Evolutionary conservation across 305 asterid genomes (phyloP), one percentile per base, ranked within the genome.

Genomic region (Fraxinus sp.): DNA sequence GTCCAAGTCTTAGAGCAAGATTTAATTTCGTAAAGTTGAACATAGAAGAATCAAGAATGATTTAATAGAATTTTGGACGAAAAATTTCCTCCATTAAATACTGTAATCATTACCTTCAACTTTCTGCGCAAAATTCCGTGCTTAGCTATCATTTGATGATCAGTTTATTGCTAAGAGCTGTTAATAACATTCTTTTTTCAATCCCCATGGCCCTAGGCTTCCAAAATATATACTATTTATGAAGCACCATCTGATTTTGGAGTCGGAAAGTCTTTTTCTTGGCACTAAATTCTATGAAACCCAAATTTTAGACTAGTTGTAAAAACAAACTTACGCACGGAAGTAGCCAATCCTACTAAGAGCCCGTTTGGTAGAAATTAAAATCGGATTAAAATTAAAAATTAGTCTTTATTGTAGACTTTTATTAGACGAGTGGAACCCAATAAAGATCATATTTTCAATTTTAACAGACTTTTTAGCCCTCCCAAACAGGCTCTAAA

Each of bases 71-170:
- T 16, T 55, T 55, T 16, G 24, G 66, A 55, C 22, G 24, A 55
- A 4, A 18, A 57, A 6, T 1, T 46, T 46, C 57, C 57, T 49
- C 20, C 1, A 0, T 46, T 14, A 14, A 68, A 26, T 13, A 68
- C 5, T 68, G 9, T 30, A 28, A 68, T 68, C 10, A 68, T 68
- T 28, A 4, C 75, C 35, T 30, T 68, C 39, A 68, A 84, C 89
- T 87, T 87, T 89, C 83, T 82, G 89, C 87, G 81, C 86, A 74
- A 77, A 79, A 81, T 81, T 77, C 78, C 87, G 82, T 85, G 90
- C 87, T 81, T 74, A 86, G 79, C 78, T 71, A 83, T 80, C 55
- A 80, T 33, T 71, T 82, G 74, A 81, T 86, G 79, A 80, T 88
- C 30, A 26, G 78, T 49, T 49, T 49, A 43, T 43, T 43, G 55